A percentile compares a stretch with the other conserved stretches of the same genome.
Evolutionary conservation across 805 yeast genomes (phyloP).

Genomic region (Naumovozyma castellii): DNA sequence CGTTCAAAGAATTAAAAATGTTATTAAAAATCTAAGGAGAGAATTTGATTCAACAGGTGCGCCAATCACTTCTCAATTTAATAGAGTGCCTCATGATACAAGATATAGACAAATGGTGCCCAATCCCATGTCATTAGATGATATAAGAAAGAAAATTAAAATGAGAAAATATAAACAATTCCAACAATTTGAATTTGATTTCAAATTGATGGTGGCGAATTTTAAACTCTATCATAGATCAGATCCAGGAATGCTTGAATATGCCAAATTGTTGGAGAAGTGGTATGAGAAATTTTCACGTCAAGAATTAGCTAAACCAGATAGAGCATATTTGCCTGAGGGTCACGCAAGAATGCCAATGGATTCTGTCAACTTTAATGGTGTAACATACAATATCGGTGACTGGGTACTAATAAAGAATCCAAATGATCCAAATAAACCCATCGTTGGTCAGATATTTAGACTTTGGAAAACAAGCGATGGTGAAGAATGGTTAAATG

Average conservation of each 20-base stretch:
- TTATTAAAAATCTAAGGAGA: constrained; percentile 72
- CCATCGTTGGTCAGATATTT: constrained; percentile 89
- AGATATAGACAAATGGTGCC: constrained; percentile 40
- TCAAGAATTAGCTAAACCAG: constrained; percentile 72
- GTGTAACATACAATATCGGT: constrained; percentile 72
- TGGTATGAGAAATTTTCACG: constrained; percentile 50
- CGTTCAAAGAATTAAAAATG: constrained; percentile 83
- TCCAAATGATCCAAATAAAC: constrained; percentile 79
- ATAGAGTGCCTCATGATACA: constrained; percentile 66
- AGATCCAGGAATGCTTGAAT: constrained; percentile 48
- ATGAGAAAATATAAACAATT: constrained; percentile 72
- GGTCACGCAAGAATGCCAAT: constrained; percentile 65
- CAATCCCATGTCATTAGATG: constrained; percentile 59
- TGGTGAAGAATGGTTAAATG: constrained; percentile 79
- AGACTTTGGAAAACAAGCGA: constrained; percentile 76
- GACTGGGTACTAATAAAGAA: constrained; percentile 92
- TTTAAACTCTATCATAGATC: constrained; percentile 56
- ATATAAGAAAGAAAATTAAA: constrained; percentile 72
- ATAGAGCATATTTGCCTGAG: constrained; percentile 53
- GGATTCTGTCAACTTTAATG: constrained; percentile 62
- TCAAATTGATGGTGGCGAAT: constrained; percentile 63
- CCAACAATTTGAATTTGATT: constrained; percentile 67
- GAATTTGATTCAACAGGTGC: constrained; percentile 47
- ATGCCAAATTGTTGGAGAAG: constrained; percentile 51
- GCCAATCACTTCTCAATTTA: constrained; percentile 58